Evolutionary conservation across 2,329 filamentous ascomycete species (phyloP).

Genomic region (Torrubiella hemipterigena): DNA sequence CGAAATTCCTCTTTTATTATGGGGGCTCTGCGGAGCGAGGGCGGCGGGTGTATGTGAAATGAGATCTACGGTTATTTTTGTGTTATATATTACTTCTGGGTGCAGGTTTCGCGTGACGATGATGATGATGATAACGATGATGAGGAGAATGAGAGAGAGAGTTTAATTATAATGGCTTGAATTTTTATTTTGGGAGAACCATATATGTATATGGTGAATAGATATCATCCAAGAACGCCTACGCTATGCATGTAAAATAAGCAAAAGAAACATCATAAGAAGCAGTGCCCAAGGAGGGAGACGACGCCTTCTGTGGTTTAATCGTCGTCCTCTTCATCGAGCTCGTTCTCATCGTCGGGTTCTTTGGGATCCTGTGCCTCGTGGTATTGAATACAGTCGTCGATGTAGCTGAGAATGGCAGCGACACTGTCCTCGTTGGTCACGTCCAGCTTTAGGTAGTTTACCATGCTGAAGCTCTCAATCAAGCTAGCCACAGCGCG

Average conservation of each 20-base stretch:
- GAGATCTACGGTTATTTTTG: too few species aligned
- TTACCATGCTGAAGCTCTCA: constrained; percentile 97
- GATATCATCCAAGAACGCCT: too few species aligned
- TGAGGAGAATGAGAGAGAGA: not conserved
- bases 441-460: constrained; percentile 79
- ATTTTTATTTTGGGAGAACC: too few species aligned
- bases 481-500: constrained; percentile 82
- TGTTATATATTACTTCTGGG: constrained; percentile 3
- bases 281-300: too few species aligned
- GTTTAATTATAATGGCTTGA: not conserved
- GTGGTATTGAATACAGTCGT: constrained; percentile 87
- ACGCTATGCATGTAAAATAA: constrained; percentile 25
- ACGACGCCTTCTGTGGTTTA: too few species aligned
- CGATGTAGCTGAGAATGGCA: constrained; percentile 78
- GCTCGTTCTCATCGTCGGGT: constrained; percentile 47
- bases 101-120: not conserved
- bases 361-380: constrained; percentile 88
- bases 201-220: too few species aligned
- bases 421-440: constrained; percentile 87
- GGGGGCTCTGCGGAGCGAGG: not conserved
- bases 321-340: constrained; percentile 17
- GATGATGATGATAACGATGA: too few species aligned
- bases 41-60: too few species aligned
- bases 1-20: too few species aligned
- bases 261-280: too few species aligned